These are phyloP conservation scores for Pulveroboletus sp. DNA, from an alignment of 768 basidiomycete genomes.

Conservation along the genomic window DNA sequence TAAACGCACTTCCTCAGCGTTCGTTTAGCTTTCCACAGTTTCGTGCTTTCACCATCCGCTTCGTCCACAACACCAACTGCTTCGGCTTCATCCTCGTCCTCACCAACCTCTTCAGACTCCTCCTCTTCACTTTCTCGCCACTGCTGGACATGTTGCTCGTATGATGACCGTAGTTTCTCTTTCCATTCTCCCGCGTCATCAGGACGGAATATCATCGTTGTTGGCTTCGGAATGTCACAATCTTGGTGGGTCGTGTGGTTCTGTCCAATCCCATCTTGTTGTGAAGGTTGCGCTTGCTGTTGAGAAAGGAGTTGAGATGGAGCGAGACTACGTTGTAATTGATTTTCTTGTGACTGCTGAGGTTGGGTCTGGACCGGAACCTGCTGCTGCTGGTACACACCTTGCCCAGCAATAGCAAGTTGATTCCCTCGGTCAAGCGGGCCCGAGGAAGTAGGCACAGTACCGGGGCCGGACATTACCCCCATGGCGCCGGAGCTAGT, in stretches of 20 bases:
- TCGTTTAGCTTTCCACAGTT: constrained; percentile 82
- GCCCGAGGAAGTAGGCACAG: constrained; percentile 44
- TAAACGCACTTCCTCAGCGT: constrained; percentile 81
- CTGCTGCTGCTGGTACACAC: constrained; percentile 38
- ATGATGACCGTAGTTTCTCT: constrained; percentile 64
- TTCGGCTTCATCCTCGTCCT: constrained; percentile 68
- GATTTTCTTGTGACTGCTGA: constrained; percentile 29
- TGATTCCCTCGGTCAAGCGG: constrained; percentile 51
- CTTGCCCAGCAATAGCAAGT: constrained; percentile 29
- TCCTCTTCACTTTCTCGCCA: constrained; percentile 47
- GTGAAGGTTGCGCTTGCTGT: constrained; percentile 13
- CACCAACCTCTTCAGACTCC: constrained; percentile 63
- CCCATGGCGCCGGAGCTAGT: constrained; percentile 30
- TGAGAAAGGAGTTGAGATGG: constrained; percentile 34
- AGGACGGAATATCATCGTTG: constrained; percentile 84
- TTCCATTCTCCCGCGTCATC: constrained; percentile 86
- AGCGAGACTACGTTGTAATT: constrained; percentile 17
- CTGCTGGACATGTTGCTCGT: constrained; percentile 40
- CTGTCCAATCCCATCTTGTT: constrained; percentile 17
- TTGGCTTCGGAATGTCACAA: constrained; percentile 15
- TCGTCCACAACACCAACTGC: constrained; percentile 47
- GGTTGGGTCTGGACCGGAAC: constrained; percentile 22
- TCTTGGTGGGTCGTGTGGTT: constrained; percentile 11
- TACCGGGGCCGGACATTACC: constrained; percentile 47
- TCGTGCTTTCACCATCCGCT: constrained; percentile 62